Evolutionary conservation across 2,329 filamentous ascomycete species (phyloP).

Genomic region (Paecilomyces fulvus): DNA sequence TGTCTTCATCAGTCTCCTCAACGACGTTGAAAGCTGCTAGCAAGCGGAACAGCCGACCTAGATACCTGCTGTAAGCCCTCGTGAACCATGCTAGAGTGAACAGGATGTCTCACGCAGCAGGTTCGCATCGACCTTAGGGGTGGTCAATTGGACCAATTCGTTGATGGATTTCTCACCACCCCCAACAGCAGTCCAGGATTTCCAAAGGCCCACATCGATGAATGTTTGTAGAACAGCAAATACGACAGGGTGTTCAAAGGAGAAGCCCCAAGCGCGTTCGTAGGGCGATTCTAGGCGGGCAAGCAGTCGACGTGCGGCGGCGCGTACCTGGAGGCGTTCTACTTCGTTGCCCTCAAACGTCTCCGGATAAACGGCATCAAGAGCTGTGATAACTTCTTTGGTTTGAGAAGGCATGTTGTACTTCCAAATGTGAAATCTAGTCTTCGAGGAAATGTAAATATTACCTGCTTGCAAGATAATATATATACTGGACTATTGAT

Average conservation of each 20-base stretch:
- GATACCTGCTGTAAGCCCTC: background rate
- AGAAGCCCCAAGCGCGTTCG: constrained; percentile 24
- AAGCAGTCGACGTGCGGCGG: constrained; percentile 21
- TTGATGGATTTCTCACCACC: constrained; percentile 20
- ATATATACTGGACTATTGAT: no score
- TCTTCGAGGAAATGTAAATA: constrained; percentile 8
- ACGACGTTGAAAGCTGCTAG: constrained; percentile 23
- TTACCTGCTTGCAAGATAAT: no score
- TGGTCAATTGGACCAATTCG: constrained; percentile 18
- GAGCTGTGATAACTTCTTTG: constrained; percentile 9
- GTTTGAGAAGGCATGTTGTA: constrained; percentile 10
- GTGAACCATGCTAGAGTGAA: background rate
- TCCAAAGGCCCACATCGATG: constrained; percentile 24
- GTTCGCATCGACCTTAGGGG: constrained; percentile 16
- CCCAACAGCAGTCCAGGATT: constrained; percentile 18
- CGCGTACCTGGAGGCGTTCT: constrained; percentile 16
- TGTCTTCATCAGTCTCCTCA: constrained; percentile 21
- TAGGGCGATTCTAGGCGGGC: constrained; percentile 23
- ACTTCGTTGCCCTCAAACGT: constrained; percentile 13
- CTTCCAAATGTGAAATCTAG: background rate
- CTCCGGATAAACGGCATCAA: constrained; percentile 11
- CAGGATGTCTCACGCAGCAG: constrained; percentile 15
- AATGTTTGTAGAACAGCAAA: constrained; percentile 21
- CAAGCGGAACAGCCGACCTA: constrained; percentile 21
- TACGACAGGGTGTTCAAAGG: constrained; percentile 21